Percentiles rank a stretch among this genome's conserved stretches.
These are phyloP conservation scores for Sporothrix variecibatus DNA, from an alignment of 2,329 filamentous ascomycete genomes.

Conservation along the genomic window DNA sequence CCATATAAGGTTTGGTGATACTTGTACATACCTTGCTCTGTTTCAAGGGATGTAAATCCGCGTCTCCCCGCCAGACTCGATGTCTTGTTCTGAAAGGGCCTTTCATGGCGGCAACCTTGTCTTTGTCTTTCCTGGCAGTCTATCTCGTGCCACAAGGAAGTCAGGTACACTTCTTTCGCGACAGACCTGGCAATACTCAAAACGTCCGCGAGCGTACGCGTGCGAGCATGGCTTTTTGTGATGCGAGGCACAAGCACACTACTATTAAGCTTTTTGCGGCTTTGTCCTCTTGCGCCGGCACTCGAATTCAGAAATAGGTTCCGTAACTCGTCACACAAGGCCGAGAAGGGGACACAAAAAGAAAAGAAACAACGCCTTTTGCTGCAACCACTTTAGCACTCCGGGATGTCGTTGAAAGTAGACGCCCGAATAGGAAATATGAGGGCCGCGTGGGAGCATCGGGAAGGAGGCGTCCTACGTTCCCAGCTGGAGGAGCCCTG, in stretches of 20 bases:
- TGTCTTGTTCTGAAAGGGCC: background rate
- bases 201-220: background rate
- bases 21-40: background rate
- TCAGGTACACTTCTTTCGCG: background rate
- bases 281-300: background rate
- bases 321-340: background rate
- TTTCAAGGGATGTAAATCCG: background rate
- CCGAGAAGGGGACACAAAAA: background rate
- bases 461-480: background rate
- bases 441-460: background rate
- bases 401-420: background rate
- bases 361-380: background rate
- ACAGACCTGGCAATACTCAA: background rate
- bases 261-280: background rate
- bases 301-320: too few species aligned
- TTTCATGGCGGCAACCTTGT: slow-evolving; percentile 9
- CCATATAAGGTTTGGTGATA: background rate
- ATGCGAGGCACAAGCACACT: background rate
- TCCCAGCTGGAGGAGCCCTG: background rate
- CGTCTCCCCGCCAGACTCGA: background rate
- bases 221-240: background rate
- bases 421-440: background rate
- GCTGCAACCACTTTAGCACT: background rate
- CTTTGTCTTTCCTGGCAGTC: background rate
- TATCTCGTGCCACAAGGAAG: background rate